Conservation (phyloP, 306 rosid genomes). For the Betula pendula region DNA sequence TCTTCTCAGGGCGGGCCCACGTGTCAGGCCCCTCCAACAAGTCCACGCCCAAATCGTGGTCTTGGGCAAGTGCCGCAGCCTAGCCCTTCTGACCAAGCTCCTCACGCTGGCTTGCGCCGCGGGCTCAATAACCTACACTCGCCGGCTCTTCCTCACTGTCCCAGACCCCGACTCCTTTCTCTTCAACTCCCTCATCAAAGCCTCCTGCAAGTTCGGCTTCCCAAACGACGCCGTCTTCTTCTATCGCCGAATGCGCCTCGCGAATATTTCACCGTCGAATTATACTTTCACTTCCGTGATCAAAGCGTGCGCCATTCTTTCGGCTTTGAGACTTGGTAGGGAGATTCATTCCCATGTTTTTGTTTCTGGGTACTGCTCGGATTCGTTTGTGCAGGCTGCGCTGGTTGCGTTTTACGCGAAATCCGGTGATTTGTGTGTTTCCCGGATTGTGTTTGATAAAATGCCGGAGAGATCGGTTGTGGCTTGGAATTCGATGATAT, state of each 20-base stretch:
- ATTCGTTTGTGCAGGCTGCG: constrained; percentile 76
- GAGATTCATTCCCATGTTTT: constrained; percentile 62
- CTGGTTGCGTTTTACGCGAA: constrained; percentile 53
- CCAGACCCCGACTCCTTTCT: constrained; percentile 67
- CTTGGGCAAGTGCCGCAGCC: constrained; percentile 61
- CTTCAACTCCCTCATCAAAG: constrained; percentile 65
- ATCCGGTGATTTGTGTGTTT: constrained; percentile 43
- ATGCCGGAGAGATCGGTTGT: constrained; percentile 62
- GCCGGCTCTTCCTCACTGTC: constrained; percentile 49
- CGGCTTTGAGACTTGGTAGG: constrained; percentile 46
- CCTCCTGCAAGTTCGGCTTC: constrained; percentile 59
- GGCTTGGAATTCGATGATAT: constrained; percentile 88
- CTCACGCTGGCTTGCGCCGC: constrained; percentile 68
- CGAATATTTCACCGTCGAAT: constrained; percentile 45
- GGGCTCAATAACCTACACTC: constrained; percentile 68
- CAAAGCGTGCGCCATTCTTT: constrained; percentile 82
- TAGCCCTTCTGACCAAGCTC: constrained; percentile 77
- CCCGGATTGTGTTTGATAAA: constrained; percentile 62
- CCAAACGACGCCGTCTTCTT: constrained; percentile 56
- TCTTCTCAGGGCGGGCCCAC: constrained; percentile 66
- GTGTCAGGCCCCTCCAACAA: constrained; percentile 55
- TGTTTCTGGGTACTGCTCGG: constrained; percentile 52
- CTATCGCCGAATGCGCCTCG: constrained; percentile 61
- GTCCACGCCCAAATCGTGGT: constrained; percentile 73
- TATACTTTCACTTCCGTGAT: constrained; percentile 84